phyloP scores from a whole-genome alignment of 306 rosid genomes.

The Quercus robur region DNA sequence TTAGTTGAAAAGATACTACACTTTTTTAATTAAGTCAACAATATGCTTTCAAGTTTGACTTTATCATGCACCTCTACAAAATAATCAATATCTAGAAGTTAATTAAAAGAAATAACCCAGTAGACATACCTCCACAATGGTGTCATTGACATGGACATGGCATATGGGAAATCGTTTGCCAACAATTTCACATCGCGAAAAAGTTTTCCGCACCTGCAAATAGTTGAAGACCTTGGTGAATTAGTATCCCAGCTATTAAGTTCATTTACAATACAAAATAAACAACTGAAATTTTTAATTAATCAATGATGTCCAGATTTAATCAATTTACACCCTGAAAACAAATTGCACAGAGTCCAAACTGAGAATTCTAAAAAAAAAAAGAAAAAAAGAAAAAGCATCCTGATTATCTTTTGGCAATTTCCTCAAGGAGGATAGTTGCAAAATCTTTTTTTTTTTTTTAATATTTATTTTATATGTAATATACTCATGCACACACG shows the following conservation, averaged over 20 bases:
- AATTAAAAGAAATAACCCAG: background rate
- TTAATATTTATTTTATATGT: too few species aligned
- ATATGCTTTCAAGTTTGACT: background rate
- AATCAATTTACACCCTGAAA: background rate
- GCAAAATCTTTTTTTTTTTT: background rate
- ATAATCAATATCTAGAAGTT: background rate
- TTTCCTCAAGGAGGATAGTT: background rate
- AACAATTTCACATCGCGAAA: constrained; percentile 80
- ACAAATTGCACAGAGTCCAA: background rate
- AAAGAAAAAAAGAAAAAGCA: background rate
- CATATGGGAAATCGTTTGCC: constrained; percentile 91
- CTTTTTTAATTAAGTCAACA: background rate
- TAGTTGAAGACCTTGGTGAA: constrained; percentile 10
- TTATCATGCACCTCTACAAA: background rate
- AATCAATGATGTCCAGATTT: background rate
- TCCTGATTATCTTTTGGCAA: background rate
- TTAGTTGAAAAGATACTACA: background rate
- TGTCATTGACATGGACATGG: constrained; percentile 67
- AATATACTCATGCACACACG: too few species aligned
- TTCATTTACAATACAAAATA: background rate
- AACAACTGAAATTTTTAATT: background rate
- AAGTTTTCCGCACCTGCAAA: constrained; percentile 66
- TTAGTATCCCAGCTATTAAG: background rate
- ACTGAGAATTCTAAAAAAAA: background rate
- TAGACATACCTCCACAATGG: constrained; percentile 67